Evolutionary conservation across 441 rosid species (phyloP), one percentile per base, ranked within the genome.

Genomic region (Corymbia calophylla): DNA sequence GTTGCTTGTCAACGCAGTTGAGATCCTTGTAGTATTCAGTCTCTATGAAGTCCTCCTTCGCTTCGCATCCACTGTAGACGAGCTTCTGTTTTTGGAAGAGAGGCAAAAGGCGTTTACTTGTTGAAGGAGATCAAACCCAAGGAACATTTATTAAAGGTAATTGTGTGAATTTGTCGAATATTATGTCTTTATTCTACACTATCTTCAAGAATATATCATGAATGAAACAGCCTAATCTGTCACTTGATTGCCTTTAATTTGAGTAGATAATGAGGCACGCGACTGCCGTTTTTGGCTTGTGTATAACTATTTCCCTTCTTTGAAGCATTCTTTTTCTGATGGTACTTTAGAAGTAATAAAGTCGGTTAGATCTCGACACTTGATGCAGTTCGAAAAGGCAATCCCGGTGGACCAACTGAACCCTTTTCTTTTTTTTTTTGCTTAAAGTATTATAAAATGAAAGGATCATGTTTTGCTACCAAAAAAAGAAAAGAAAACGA

Each of bases 11-110:
- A 66, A 94, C 56, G 92, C 93, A 32, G 88, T 92, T 92, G 89
- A 96, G 98, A 92, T 94, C 97, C 73, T 91, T 86, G 89, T 96
- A 96, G 53, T 95, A 95, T 39, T 95, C 95, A 2, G 96, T 96
- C 93, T 95, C 97, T 80, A 91, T 90, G 89, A 94, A 95, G 53
- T 96, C 98, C 60, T 96, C 95, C 16, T 80, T 48, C 70, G 47
- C 93, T 89, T 93, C 88, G 56, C 88, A 88, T 91, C 94, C 93
- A 47, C 84, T 68, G 85, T 32, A 92, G 39, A 73, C 77, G 48
- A 96, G 47, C 91, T 95, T 93, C 95, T 94, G 91, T 86, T 66
- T n/a, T 68, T 16, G 29, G 21, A 39, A 60, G 49, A 58, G 54
- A 68, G 47, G 55, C 51, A 44, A n/a, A 86, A 39, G 23, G 19